Evolutionary conservation across 78 protist species (phyloP).

Genomic region (Dictyostelium brefeldianum): DNA sequence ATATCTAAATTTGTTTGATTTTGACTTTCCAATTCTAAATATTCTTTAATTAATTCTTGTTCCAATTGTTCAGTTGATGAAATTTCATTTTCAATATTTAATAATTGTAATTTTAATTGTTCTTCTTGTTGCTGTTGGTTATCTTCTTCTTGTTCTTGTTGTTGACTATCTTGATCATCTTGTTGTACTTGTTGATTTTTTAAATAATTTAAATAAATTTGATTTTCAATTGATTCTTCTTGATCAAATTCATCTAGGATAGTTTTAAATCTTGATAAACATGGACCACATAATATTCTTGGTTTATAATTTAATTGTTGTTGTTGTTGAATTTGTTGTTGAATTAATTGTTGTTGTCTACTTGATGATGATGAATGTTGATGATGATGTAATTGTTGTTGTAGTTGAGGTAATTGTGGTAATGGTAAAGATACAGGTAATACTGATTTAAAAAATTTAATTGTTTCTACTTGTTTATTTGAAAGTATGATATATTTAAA

Average conservation of each 20-base stretch:
- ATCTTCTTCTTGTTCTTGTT: not conserved
- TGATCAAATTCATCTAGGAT: constrained; percentile 45
- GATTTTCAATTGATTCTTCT: constrained; percentile 18
- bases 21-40: constrained; percentile 8
- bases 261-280: constrained; percentile 53
- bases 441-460: constrained; percentile 30
- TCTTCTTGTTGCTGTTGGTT: not conserved
- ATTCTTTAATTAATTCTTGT: constrained; percentile 49
- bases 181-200: not conserved
- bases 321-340: not conserved
- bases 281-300: constrained; percentile 47
- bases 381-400: not conserved
- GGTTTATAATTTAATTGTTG: constrained; percentile 19
- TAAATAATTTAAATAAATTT: constrained; percentile 26
- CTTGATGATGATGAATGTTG: not conserved
- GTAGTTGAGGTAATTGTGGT: not conserved
- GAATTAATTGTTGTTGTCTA: not conserved
- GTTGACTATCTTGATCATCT: not conserved
- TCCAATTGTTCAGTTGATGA: constrained; percentile 25
- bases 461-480: constrained; percentile 36
- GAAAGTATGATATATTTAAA: constrained; percentile 38
- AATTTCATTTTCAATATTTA: constrained; percentile 29
- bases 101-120: not conserved
- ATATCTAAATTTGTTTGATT: constrained; percentile 11
- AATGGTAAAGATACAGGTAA: constrained; percentile 28